Evolutionary conservation across 495 filamentous ascomycete genomes (phyloP).

Genomic region (Pyronema domesticum): DNA sequence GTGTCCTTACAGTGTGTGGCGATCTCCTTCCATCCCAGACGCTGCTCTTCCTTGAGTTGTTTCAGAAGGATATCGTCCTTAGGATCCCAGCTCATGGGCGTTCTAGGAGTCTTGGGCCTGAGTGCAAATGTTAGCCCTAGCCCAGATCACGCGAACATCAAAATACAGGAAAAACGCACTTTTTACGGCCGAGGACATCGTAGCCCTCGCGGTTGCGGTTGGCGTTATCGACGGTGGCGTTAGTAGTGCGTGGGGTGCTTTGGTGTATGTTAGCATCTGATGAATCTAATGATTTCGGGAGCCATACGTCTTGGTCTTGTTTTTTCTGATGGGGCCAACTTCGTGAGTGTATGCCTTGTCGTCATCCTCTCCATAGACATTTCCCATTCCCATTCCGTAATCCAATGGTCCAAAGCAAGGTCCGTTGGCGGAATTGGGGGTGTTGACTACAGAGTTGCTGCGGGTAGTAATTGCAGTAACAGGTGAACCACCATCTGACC

Average conservation of each 20-base stretch:
- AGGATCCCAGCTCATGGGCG: slow-evolving; percentile 26
- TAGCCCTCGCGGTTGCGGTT: slow-evolving; percentile 19
- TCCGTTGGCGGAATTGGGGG: slow-evolving; percentile 2
- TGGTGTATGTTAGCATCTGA: background rate
- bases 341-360: slow-evolving; percentile 2
- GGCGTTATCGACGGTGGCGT: slow-evolving; percentile 10
- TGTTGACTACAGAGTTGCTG: slow-evolving; percentile 21
- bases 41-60: slow-evolving; percentile 24
- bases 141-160: background rate
- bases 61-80: slow-evolving; percentile 24
- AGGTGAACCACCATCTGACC: slow-evolving; percentile 20
- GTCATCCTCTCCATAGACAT: background rate
- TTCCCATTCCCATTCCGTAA: slow-evolving; percentile 5
- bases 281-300: background rate
- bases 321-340: background rate
- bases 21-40: slow-evolving; percentile 26
- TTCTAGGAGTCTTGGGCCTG: slow-evolving; percentile 24
- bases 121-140: slow-evolving; percentile 2
- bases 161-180: slow-evolving; percentile 9
- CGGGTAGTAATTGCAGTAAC: slow-evolving; percentile 17
- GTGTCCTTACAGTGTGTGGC: slow-evolving; percentile 23
- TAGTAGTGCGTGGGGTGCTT: slow-evolving; percentile 20
- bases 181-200: slow-evolving; percentile 24
- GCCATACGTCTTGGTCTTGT: slow-evolving; percentile 22
- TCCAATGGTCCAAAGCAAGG: slow-evolving; percentile 6